Conservation (phyloP, 2,329 filamentous ascomycete species). For the Fusarium denticulatum region DNA sequence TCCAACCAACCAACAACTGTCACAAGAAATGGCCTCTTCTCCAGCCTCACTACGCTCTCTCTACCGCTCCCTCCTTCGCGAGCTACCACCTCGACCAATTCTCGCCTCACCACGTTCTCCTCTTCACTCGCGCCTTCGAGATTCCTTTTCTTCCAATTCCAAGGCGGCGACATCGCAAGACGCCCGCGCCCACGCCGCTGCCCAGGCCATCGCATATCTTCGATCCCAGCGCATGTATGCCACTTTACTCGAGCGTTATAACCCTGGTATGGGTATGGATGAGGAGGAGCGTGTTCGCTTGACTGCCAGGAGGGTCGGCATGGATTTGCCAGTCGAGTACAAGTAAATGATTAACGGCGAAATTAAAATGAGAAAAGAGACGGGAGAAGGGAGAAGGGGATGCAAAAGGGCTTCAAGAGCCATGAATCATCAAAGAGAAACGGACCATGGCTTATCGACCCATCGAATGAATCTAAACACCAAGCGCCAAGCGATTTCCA, state of each 20-base stretch:
- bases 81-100: conserved; percentile 78
- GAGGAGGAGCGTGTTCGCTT: conserved; percentile 85
- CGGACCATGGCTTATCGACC: neutral
- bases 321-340: conserved; percentile 81
- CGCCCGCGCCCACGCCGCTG: conserved; percentile 56
- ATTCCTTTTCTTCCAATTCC: conserved; percentile 53
- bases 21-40: conserved; percentile 47
- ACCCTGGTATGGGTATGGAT: conserved; percentile 89
- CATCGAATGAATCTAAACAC: neutral
- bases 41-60: conserved; percentile 73
- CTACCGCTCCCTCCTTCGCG: conserved; percentile 89
- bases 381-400: neutral
- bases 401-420: neutral
- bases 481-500: neutral
- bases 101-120: conserved; percentile 68
- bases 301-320: conserved; percentile 86
- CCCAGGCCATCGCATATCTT: conserved; percentile 83
- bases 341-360: neutral
- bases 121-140: conserved; percentile 46
- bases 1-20: neutral
- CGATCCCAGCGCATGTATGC: conserved; percentile 87
- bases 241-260: conserved; percentile 87
- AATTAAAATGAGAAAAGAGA: neutral
- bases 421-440: neutral
- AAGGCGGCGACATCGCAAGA: conserved; percentile 60